Percentiles rank a stretch among this genome's conserved stretches.
These are phyloP conservation scores for Canariomyces notabilis DNA, from an alignment of 2,329 filamentous ascomycete species.

Conservation along the genomic window DNA sequence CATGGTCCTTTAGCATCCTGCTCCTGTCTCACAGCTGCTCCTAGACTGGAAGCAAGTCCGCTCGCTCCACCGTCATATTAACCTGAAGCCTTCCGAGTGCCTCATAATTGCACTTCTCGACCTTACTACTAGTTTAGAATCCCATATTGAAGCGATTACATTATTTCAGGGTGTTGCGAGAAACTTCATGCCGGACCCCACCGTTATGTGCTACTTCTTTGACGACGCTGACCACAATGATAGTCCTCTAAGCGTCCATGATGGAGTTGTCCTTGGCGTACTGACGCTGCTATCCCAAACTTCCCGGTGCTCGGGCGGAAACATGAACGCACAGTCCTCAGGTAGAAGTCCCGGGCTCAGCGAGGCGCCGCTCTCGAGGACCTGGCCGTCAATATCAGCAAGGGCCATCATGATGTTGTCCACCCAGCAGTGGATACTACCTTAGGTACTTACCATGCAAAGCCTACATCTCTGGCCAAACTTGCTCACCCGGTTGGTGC, in stretches of 20 bases:
- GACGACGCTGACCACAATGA: neutral
- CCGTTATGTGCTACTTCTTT: neutral
- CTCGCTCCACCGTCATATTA: too few relatives aligned
- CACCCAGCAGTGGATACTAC: too few relatives aligned
- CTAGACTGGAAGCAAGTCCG: too few relatives aligned
- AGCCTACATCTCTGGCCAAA: conserved; percentile 36
- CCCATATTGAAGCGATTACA: too few relatives aligned
- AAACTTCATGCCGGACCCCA: neutral
- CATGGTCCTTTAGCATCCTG: too few relatives aligned
- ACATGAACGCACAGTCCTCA: conserved; percentile 21
- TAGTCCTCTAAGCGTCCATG: conserved; percentile 5
- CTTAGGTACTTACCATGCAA: conserved; percentile 31
- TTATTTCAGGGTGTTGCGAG: neutral
- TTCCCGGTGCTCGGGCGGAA: neutral
- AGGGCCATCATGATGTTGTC: too few relatives aligned
- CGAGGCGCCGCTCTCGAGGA: conserved; percentile 27
- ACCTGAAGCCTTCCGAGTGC: too few relatives aligned
- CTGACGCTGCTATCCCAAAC: neutral
- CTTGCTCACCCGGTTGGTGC: conserved; percentile 33
- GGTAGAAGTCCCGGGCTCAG: conserved; percentile 26
- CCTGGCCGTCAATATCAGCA: conserved; percentile 16
- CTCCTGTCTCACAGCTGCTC: too few relatives aligned
- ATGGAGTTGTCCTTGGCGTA: conserved; percentile 11
- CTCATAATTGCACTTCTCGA: too few relatives aligned
- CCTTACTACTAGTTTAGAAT: too few relatives aligned